Percentiles rank a stretch among this genome's conserved stretches.
Evolutionary conservation across 2,329 filamentous ascomycete species (phyloP).

Genomic region (Salinomyces thailandicus): DNA sequence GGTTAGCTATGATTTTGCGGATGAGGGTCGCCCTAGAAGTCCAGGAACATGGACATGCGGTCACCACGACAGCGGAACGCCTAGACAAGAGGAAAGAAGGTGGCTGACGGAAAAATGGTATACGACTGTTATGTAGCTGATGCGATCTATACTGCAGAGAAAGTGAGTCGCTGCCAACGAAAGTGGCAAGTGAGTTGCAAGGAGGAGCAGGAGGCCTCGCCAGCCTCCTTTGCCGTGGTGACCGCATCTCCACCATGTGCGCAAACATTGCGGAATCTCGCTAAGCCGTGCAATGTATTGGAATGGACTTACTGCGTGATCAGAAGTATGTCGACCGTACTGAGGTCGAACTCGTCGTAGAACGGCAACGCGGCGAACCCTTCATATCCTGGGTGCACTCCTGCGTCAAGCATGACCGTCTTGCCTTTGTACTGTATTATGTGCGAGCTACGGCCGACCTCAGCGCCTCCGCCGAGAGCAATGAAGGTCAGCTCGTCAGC

Average conservation of each 20-base stretch:
- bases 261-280: too few species aligned
- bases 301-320: conserved; percentile 90
- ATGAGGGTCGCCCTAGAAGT: neutral
- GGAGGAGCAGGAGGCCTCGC: neutral
- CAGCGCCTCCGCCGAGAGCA: conserved; percentile 87
- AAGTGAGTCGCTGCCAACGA: too few species aligned
- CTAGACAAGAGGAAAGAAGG: conserved; percentile 6
- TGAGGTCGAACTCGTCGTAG: conserved; percentile 97
- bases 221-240: conserved; percentile 9
- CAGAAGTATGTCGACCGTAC: conserved; percentile 89
- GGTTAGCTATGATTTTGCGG: neutral
- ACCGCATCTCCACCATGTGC: conserved; percentile 4
- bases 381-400: conserved; percentile 93
- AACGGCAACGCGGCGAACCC: conserved; percentile 88
- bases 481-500: conserved; percentile 91
- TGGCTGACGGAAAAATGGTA: conserved; percentile 16
- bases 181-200: too few species aligned
- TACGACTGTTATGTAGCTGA: conserved; percentile 26
- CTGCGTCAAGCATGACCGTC: conserved; percentile 97
- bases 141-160: too few species aligned
- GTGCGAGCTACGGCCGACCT: conserved; percentile 93
- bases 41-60: conserved; percentile 2
- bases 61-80: conserved; percentile 10
- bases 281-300: too few species aligned
- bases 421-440: conserved; percentile 99